phyloP scores from a whole-genome alignment of 1,284 basidiomycete species.

The Irpex sp. region DNA sequence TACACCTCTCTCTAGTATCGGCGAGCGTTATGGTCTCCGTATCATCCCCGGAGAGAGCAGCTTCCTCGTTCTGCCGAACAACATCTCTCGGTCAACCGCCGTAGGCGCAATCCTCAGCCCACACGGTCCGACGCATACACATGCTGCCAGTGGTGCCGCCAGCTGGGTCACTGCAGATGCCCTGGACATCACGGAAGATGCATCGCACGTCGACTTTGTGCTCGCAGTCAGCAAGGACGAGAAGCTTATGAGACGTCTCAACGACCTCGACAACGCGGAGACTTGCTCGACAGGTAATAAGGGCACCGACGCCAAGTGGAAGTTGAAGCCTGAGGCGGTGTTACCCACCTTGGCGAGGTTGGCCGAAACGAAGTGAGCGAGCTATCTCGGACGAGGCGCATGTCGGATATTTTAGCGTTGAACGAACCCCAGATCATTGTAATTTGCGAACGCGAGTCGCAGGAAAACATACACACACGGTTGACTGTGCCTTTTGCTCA shows the following conservation, averaged over 20 bases:
- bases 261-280: constrained; percentile 69
- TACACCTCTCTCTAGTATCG: constrained; percentile 44
- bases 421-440: too few relatives aligned
- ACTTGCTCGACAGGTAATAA: constrained; percentile 65
- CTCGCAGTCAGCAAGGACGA: constrained; percentile 72
- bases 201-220: constrained; percentile 54
- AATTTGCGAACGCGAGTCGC: too few relatives aligned
- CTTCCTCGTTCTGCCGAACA: constrained; percentile 83
- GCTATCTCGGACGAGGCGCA: background rate
- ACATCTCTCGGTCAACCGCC: constrained; percentile 77
- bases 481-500: background rate
- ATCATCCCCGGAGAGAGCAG: constrained; percentile 76
- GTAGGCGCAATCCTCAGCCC: constrained; percentile 73
- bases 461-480: background rate
- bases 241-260: constrained; percentile 67
- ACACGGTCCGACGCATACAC: constrained; percentile 56
- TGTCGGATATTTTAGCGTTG: too few relatives aligned
- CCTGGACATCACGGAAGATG: constrained; percentile 28
- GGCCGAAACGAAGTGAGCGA: constrained; percentile 28
- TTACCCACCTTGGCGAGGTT: constrained; percentile 36
- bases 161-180: constrained; percentile 34
- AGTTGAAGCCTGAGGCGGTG: constrained; percentile 43
- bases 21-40: constrained; percentile 75
- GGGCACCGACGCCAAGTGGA: constrained; percentile 78
- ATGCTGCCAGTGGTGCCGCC: constrained; percentile 31